These are phyloP conservation scores for Camellia japonica DNA, from an alignment of 148 eudicot species.

Conservation along the genomic window DNA sequence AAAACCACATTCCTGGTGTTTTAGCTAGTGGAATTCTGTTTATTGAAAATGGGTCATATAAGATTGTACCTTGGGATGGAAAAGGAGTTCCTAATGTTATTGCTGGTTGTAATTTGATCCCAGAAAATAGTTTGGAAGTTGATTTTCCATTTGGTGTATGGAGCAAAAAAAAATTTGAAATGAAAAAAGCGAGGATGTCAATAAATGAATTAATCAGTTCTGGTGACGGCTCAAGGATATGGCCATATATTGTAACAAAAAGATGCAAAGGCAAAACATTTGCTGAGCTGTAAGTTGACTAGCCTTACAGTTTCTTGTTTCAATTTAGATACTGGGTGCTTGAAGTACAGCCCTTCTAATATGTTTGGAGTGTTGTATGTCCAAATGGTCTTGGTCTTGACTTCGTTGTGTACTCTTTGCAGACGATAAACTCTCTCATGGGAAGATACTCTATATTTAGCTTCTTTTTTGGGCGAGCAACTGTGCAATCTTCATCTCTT, in stretches of 20 bases:
- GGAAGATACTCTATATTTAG: conserved; percentile 61
- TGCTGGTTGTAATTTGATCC: conserved; percentile 27
- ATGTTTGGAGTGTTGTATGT: background rate
- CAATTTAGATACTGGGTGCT: background rate
- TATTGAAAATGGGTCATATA: conserved; percentile 55
- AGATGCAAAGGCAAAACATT: conserved; percentile 70
- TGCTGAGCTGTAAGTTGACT: conserved; percentile 71
- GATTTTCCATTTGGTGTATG: conserved; percentile 67
- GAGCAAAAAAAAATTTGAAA: conserved; percentile 59
- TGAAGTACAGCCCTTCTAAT: no score
- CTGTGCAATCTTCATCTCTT: conserved; percentile 60
- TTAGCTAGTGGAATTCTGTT: conserved; percentile 74
- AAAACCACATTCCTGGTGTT: conserved; percentile 65
- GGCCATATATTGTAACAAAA: conserved; percentile 80
- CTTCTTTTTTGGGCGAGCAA: conserved; percentile 85
- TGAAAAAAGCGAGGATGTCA: conserved; percentile 37
- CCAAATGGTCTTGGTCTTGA: background rate
- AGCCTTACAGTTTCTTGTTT: background rate
- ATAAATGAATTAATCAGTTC: conserved; percentile 26
- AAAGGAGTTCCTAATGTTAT: conserved; percentile 59
- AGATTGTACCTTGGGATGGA: conserved; percentile 77
- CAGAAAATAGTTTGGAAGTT: conserved; percentile 22
- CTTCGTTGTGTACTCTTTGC: conserved; percentile 27
- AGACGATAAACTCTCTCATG: conserved; percentile 63
- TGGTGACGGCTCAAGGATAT: conserved; percentile 38